phyloP scores from a whole-genome alignment of 495 filamentous ascomycete species.

The Articulospora tetracladia region DNA sequence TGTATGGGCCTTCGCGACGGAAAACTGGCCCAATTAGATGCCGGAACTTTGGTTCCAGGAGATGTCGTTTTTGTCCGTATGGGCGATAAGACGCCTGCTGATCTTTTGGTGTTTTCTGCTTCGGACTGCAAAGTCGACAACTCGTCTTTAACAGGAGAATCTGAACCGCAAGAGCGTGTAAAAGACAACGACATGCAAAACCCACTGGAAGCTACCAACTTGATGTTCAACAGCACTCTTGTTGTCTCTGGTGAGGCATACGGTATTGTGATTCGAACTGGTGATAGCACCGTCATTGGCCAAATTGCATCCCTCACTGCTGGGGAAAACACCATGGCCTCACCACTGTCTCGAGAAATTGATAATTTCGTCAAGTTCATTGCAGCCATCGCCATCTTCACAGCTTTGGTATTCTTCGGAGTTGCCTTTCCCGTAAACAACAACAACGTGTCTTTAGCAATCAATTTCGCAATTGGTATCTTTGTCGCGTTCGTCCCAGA shows the following conservation, averaged over 20 bases:
- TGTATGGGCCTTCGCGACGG: conserved; percentile 31
- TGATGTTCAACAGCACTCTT: conserved; percentile 25
- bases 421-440: conserved; percentile 29
- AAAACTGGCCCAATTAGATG: conserved; percentile 22
- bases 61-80: conserved; percentile 16
- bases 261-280: conserved; percentile 35
- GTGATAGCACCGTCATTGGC: conserved; percentile 32
- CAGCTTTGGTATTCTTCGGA: conserved; percentile 25
- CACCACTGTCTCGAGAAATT: conserved; percentile 32
- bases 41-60: conserved; percentile 19
- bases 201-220: conserved; percentile 26
- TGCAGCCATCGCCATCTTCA: conserved; percentile 25
- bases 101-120: conserved; percentile 17
- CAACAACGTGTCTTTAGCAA: conserved; percentile 17
- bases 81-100: conserved; percentile 21
- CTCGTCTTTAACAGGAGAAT: conserved; percentile 22
- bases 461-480: conserved; percentile 30
- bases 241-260: conserved; percentile 27
- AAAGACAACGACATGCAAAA: conserved; percentile 28
- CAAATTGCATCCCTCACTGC: conserved; percentile 31
- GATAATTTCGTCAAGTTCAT: conserved; percentile 33
- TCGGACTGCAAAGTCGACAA: conserved; percentile 22
- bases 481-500: conserved; percentile 38
- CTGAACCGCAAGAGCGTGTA: conserved; percentile 18
- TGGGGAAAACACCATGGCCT: conserved; percentile 24